Conservation (phyloP, 768 basidiomycete species). For the Boletus rubropictus region DNA sequence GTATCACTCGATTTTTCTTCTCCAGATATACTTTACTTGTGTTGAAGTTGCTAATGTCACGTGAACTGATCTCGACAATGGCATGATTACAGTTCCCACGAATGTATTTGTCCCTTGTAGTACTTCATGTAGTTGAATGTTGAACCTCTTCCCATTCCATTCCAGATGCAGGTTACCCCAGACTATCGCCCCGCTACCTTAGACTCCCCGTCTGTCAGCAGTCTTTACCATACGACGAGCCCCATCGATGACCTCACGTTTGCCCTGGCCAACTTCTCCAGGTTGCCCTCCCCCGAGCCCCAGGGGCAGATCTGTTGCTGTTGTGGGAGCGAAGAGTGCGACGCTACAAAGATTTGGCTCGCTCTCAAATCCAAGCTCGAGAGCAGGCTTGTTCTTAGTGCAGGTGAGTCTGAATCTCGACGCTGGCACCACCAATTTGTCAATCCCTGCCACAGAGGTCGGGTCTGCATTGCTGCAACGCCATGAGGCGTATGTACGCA, state of each 20-base stretch:
- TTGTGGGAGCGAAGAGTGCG: conserved; percentile 61
- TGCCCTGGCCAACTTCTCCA: conserved; percentile 67
- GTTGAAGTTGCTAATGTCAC: conserved; percentile 5
- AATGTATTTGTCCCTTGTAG: not conserved
- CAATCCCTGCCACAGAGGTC: conserved; percentile 51
- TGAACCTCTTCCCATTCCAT: not conserved
- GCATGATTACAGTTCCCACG: conserved; percentile 19
- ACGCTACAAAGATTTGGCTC: conserved; percentile 58
- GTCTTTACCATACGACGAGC: conserved; percentile 46
- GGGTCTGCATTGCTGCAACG: conserved; percentile 82
- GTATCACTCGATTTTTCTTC: conserved; percentile 6
- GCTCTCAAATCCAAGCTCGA: conserved; percentile 66
- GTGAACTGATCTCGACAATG: not conserved
- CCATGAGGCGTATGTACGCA: conserved; percentile 81
- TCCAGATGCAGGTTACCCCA: conserved; percentile 22
- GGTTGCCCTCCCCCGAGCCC: conserved; percentile 69
- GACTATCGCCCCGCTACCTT: conserved; percentile 41
- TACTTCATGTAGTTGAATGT: not conserved
- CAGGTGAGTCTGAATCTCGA: conserved; percentile 52
- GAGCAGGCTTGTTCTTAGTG: conserved; percentile 73
- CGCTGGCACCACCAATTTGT: not conserved
- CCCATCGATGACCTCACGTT: conserved; percentile 78
- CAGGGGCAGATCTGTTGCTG: conserved; percentile 51
- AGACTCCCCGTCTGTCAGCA: conserved; percentile 46
- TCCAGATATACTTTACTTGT: conserved; percentile 10